These are phyloP conservation scores for Pholiota adiposa DNA, from an alignment of 1,284 basidiomycete genomes.

Conservation along the genomic window DNA sequence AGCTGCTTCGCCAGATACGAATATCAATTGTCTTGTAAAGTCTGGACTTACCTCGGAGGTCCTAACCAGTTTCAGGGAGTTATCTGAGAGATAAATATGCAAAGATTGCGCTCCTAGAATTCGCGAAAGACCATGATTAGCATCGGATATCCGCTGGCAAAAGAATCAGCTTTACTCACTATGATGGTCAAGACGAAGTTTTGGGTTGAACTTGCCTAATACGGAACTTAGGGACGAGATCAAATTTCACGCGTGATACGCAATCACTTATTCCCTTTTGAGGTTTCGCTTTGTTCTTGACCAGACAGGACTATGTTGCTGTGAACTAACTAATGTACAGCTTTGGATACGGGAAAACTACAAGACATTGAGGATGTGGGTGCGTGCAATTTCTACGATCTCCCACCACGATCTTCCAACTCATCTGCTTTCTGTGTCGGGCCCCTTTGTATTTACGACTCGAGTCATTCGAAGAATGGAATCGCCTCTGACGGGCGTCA, in stretches of 20 bases:
- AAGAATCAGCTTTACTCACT: conserved; percentile 15
- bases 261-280: conserved; percentile 17
- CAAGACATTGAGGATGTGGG: conserved; percentile 6
- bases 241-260: conserved; percentile 7
- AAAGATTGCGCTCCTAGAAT: neutral
- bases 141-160: conserved; percentile 6
- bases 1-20: too few relatives aligned
- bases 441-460: neutral
- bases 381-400: conserved; percentile 6
- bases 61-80: too few relatives aligned
- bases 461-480: neutral
- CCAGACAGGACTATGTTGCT: conserved; percentile 15
- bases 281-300: conserved; percentile 28
- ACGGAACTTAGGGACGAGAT: conserved; percentile 19
- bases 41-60: too few relatives aligned
- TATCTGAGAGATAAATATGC: neutral
- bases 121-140: conserved; percentile 1
- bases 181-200: conserved; percentile 7
- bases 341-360: conserved; percentile 9
- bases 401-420: conserved; percentile 13
- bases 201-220: conserved; percentile 21
- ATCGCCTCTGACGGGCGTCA: neutral
- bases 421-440: conserved; percentile 5
- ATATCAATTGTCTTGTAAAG: too few relatives aligned
- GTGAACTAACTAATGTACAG: conserved; percentile 21